These are phyloP conservation scores for Carex sylvatica DNA, from an alignment of 202 grass and related monocot species.

Conservation along the genomic window DNA sequence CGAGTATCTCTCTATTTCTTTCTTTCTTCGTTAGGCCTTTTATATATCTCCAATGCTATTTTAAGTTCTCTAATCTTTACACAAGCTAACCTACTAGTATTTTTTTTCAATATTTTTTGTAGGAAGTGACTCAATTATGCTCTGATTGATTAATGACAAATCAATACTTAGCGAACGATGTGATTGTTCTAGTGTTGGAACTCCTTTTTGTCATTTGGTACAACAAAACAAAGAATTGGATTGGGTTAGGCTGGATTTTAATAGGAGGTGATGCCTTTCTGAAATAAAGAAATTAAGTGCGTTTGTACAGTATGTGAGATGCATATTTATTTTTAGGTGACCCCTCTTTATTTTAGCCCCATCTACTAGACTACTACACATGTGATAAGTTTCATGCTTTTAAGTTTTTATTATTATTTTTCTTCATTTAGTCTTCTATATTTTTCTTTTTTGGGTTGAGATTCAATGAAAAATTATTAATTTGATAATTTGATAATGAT, in stretches of 20 bases:
- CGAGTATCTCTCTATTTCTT: neutral
- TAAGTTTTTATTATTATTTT: neutral
- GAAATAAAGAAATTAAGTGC: neutral
- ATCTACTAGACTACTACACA: neutral
- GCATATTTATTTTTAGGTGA: neutral
- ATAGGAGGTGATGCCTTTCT: neutral
- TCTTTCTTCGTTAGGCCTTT: neutral
- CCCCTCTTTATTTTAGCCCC: neutral
- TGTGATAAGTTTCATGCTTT: neutral
- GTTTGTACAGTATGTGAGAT: neutral
- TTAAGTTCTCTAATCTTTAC: neutral
- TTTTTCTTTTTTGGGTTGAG: neutral
- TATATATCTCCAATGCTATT: neutral
- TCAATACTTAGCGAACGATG: neutral
- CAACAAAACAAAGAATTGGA: constrained; percentile 14
- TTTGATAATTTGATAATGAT: too few species aligned
- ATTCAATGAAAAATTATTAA: too few species aligned
- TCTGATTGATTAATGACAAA: constrained; percentile 3
- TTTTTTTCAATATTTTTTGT: neutral
- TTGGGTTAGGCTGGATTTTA: neutral
- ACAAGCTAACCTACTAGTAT: neutral
- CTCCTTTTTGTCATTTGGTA: constrained; percentile 6
- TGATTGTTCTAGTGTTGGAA: neutral
- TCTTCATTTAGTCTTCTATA: too few species aligned
- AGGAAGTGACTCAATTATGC: neutral